Base-by-base conservation (phyloP, 176 grass and related monocot genomes). In the Bolboschoenus planiculmis region DNA sequence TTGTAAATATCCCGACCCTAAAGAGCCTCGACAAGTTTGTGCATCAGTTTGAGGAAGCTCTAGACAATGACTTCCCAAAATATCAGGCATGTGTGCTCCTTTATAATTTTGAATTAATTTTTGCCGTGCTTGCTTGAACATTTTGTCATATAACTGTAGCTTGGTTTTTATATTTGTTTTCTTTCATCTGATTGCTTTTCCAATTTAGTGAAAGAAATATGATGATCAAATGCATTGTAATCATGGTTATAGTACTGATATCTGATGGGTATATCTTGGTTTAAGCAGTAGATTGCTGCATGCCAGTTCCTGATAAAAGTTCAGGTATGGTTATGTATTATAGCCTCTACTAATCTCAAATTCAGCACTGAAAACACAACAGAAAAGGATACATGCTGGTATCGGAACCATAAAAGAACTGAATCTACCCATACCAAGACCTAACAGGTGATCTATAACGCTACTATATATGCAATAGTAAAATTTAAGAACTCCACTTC, bases 1-100 rank as follows among this genome's bases (percentile, higher is more conserved):
- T 78, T 79, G 95, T 89, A 18, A 91, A 92, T 74, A 81, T 97
- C 87, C 88, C 90, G 76, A 85, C 60, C 16, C 84, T 97, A 50
- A 92, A 86, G 85, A 79, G 78, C 35, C 92, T 97, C n/a, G 46
- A 47, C 85, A 84, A 94, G 71, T 78, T 84, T 56, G 71, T 97
- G 35, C 33, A 82, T 89, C 56, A 87, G 18, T 92, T 90, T 89
- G 95, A 97, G 85, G 64, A 87, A 54, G 79, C 66, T 56, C 71
- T 94, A 65, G 73, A 90, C 61, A 79, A 83, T 66, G 78, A 91
- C 53, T 97, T 97, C 89, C 84, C 88, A 60, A 71, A 30, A 61
- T 81, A 85, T 56, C 95, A 97, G 95, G 95, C 35, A 75, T 75
- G 71, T 30, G 5, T 92, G 84, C 14, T 54, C 83, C 70, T 85